Evolutionary conservation across 2,329 filamentous ascomycete species (phyloP), one percentile per base, ranked within the genome.

Genomic region (Penicillium olsonii): DNA sequence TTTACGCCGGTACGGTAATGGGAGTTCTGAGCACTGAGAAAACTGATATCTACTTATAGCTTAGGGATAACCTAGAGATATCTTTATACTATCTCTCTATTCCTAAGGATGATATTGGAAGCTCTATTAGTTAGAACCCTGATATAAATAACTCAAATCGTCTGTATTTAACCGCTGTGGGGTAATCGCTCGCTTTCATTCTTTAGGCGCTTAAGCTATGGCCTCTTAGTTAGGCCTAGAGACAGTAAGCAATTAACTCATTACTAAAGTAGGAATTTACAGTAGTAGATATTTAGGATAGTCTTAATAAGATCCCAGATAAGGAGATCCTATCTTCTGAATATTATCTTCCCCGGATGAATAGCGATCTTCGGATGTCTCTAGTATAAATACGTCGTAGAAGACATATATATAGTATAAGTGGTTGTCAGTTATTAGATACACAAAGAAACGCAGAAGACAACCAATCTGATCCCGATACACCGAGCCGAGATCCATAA

Each of bases 281-380:
- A 31, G 15, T 34, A 15, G 35, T 27, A 11, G 39, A 33, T 42
- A 42, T 42, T 33, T 15, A 20, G 9, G 39, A 10, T 12, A 33
- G 18, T 26, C n/a, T n/a, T n/a, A n/a, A n/a, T n/a, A n/a, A n/a
- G n/a, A 43, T 50, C 41, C 29, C 22, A 11, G 29, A 50, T 7
- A 6, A 50, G 14, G 41, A 50, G 33, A 40, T 48, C 9, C 50
- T 40, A 27, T 37, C 40, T 40, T 52, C 50, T 24, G 41, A 52
- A 45, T 52, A 52, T 43, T 45, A 41, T 22, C 50, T 45, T 15
- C 44, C 35, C 7, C 71, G 14, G 18, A 42, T 27, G 27, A 33
- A 42, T 33, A n/a, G 33, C 3, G 35, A 35, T 8, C 20, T 44
- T 37, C 31, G 41, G 34, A 42, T 35, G 34, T 53, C 40, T 41